Conservation (phyloP, 176 grass and related monocot genomes). For the Oryza australiensis region DNA sequence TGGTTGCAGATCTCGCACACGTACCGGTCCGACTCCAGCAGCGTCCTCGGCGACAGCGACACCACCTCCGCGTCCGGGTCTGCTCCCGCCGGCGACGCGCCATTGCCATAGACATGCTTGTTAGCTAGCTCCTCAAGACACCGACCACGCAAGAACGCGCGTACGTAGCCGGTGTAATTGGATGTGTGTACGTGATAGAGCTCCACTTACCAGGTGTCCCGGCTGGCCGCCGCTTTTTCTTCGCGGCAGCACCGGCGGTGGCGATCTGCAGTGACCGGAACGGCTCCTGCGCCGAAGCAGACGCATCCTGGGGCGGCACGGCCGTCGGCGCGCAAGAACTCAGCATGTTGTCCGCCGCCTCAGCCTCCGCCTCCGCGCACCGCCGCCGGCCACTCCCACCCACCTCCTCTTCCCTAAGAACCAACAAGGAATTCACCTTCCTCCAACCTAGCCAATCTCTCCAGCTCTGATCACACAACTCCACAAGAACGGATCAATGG, state of each 20-base stretch:
- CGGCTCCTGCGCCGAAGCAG: constrained; percentile 20
- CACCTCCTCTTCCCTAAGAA: neutral
- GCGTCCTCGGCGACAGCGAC: constrained; percentile 78
- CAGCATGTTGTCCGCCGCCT: constrained; percentile 37
- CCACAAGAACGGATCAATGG: constrained; percentile 3
- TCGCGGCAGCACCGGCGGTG: constrained; percentile 17
- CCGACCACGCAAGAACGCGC: neutral
- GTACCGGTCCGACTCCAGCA: constrained; percentile 77
- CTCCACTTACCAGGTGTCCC: constrained; percentile 72
- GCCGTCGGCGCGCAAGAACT: constrained; percentile 40
- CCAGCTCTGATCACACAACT: neutral
- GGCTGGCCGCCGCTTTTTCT: constrained; percentile 83
- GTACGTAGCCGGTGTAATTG: constrained; percentile 14
- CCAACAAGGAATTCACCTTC: neutral
- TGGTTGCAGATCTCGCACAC: constrained; percentile 94
- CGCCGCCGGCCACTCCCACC: neutral
- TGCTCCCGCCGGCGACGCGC: constrained; percentile 13
- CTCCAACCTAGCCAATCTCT: neutral
- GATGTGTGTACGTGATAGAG: constrained; percentile 25
- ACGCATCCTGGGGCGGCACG: constrained; percentile 13
- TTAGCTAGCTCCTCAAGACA: neutral
- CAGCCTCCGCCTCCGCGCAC: neutral
- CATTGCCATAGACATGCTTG: neutral
- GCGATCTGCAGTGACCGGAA: constrained; percentile 53
- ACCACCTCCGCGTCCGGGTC: constrained; percentile 98